phyloP scores from a whole-genome alignment of 371 early-diverging fungal genomes.

The Mortierella sp. region DNA sequence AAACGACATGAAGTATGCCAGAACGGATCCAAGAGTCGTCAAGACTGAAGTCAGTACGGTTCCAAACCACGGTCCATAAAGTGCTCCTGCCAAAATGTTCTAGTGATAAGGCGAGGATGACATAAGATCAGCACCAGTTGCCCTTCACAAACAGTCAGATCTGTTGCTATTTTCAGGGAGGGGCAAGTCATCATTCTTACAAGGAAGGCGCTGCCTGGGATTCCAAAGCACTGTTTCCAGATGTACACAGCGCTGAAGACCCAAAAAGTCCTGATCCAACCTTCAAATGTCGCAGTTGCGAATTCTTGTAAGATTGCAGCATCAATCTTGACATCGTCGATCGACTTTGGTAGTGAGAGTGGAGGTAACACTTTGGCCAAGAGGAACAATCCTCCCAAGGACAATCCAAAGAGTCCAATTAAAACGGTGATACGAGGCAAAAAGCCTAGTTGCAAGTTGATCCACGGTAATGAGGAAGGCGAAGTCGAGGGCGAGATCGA shows the following conservation, averaged over 20 bases:
- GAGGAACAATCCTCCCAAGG: constrained; percentile 39
- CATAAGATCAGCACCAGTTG: background rate
- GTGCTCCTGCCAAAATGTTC: constrained; percentile 56
- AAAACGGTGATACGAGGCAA: constrained; percentile 39
- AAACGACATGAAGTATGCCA: constrained; percentile 55
- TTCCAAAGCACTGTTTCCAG: constrained; percentile 56
- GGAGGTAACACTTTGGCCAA: constrained; percentile 49
- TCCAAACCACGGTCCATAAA: constrained; percentile 55
- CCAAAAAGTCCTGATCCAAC: constrained; percentile 52
- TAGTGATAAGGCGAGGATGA: background rate
- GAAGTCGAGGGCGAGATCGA: background rate
- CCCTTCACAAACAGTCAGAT: too few relatives aligned
- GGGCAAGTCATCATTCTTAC: constrained; percentile 23
- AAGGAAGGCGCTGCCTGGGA: constrained; percentile 55
- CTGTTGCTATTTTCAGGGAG: too few relatives aligned
- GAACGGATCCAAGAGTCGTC: constrained; percentile 50
- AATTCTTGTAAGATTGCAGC: constrained; percentile 51
- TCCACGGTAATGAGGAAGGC: background rate
- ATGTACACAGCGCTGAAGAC: constrained; percentile 55
- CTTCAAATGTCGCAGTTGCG: constrained; percentile 51
- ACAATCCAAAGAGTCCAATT: constrained; percentile 38
- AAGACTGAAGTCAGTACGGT: constrained; percentile 51
- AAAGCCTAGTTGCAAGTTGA: constrained; percentile 32
- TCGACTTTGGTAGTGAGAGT: constrained; percentile 53
- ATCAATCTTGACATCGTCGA: constrained; percentile 55